Percentiles rank a stretch among this genome's conserved stretches.
phyloP scores from a whole-genome alignment of 768 basidiomycete species.

The Clathrus columnatus region DNA sequence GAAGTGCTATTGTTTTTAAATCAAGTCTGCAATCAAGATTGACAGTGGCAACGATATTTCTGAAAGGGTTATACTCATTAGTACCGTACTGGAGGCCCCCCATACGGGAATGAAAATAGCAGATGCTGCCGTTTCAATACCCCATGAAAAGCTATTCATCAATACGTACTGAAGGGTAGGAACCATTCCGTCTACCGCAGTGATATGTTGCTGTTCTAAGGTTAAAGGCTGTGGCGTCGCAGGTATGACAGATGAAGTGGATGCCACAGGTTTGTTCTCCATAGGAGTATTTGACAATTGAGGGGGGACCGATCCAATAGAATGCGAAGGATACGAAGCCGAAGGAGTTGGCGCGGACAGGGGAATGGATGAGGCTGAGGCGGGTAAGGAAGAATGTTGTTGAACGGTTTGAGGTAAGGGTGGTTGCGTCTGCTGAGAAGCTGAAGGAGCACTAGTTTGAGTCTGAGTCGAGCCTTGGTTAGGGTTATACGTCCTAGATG shows the following conservation, averaged over 20 bases:
- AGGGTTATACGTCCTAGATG: slow-evolving; percentile 7
- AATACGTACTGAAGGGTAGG: slow-evolving; percentile 80
- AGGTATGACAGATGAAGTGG: slow-evolving; percentile 41
- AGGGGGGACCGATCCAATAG: neutral
- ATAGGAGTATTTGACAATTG: neutral
- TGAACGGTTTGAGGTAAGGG: neutral
- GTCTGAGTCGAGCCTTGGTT: neutral
- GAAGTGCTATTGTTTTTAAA: slow-evolving; percentile 95
- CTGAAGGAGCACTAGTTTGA: neutral
- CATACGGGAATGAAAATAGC: too few relatives aligned
- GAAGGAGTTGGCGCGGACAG: slow-evolving; percentile 1
- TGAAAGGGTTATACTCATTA: slow-evolving; percentile 11
- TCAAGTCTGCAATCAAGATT: slow-evolving; percentile 95
- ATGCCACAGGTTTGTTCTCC: slow-evolving; percentile 24
- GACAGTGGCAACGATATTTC: slow-evolving; percentile 97
- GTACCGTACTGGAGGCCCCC: too few relatives aligned
- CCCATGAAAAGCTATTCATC: neutral
- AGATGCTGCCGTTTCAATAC: too few relatives aligned
- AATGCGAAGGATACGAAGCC: neutral
- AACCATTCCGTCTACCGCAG: slow-evolving; percentile 94
- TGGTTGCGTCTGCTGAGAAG: neutral
- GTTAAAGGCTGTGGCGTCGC: slow-evolving; percentile 68
- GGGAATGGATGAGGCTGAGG: slow-evolving; percentile 3
- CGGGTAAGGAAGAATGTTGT: neutral
- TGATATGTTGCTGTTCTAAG: slow-evolving; percentile 90